Evolutionary conservation across 495 filamentous ascomycete genomes (phyloP), one percentile per base, ranked within the genome.

Genomic region (Emericellopsis terricola): DNA sequence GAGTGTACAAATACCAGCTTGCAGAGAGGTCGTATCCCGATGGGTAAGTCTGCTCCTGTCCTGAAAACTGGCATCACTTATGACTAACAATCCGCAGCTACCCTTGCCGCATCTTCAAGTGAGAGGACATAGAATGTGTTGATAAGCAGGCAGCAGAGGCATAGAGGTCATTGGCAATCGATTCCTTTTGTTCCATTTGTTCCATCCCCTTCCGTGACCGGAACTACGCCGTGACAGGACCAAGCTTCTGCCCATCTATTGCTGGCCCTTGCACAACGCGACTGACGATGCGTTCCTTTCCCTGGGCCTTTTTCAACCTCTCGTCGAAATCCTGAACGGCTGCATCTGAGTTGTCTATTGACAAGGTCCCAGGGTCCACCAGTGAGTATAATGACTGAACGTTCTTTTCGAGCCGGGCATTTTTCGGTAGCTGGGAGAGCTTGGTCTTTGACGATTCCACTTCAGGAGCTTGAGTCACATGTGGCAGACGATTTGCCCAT

Each of bases 251-350:
- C 2, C 5, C 9, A 11, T 32, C 34, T 15, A 34, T 40, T 1
- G 33, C 41, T 1, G 23, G n/a, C 4, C 46, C 49, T n/a, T n/a
- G 23, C 19, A 78, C 56, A 16, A 78, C 62, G 27, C 70, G 69
- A 54, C 85, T 78, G 29, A 93, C 77, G 31, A 94, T 66, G 50
- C 81, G 87, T 1, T 66, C 64, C 47, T 87, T 87, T n/a, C 73
- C 71, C 34, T 74, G 59, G 8, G 83, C 85, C 41, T 77, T 68
- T 55, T 78, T 83, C 33, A 89, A 42, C 21, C 85, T 64, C 49
- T 89, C 81, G 42, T 94, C 84, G 39, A 85, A 79, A 44, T 87
- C 81, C 16, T 75, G 72, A 14, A 93, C 79, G 4, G 78, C 73
- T 29, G 86, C 82, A 42, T 93, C 85, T 1, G 65, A 76, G 45